Base-by-base conservation (phyloP, 169 alveolate genomes). In the Cryptosporidium canis region DNA sequence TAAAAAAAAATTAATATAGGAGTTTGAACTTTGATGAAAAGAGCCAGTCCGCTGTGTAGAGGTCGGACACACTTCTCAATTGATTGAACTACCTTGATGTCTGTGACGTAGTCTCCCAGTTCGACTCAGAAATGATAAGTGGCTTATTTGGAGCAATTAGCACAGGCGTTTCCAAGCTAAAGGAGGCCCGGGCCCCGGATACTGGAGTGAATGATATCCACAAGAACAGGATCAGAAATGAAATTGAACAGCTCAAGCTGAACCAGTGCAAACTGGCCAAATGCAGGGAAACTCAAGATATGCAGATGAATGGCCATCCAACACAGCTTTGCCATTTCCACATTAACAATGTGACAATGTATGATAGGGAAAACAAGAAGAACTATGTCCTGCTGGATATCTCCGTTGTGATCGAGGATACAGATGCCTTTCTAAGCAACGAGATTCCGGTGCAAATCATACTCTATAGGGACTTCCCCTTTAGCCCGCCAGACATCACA, bases 141-240 rank as follows among this genome's bases (percentile, higher is more conserved):
- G 18, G 47, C 14, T 37, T 77, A 58, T 56, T 39, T 14, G 47
- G 51, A 18, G 63, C 29, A n/a, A 41, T 61, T 5, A 55, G 33
- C 24, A 61, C 33, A 4, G 66, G 58, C 24, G 18, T 29, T 1
- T 58, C 77, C 21, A 58, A 24, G 14, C 6, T 63, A 21, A 56
- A 39, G 11, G 72, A 44, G 14, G 39, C 48, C 11, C 9, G 45
- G 16, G 27, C 12, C 18, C 18, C 47, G 5, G 55, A 12, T 8
- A 12, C n/a, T 9, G 51, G 44, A 14, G 18, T 77, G 5, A 64
- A 35, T 12, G 77, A 77, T n/a, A 77, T 77, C 21, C 87, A 77
- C 51, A 77, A 61, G 43, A 77, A 77, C 27, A 56, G 87, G 27
- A 77, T 77, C n/a, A 77, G 58, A 61, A 77, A 77, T 77, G 87